These are phyloP conservation scores for Populus hybrid DNA, from an alignment of 441 rosid genomes.

Conservation along the genomic window DNA sequence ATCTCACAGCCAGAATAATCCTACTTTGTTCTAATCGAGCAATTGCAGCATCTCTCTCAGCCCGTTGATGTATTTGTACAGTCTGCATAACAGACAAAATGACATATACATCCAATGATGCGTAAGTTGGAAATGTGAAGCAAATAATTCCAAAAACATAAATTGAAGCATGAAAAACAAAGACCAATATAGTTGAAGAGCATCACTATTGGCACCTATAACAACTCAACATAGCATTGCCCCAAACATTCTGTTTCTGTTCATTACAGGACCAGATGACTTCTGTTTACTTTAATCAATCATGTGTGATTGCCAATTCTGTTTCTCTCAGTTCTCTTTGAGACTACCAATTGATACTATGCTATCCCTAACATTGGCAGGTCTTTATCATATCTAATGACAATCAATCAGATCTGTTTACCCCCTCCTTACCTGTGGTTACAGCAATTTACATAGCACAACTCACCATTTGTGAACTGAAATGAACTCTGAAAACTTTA, in stretches of 20 bases:
- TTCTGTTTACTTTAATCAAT: not conserved
- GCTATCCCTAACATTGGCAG: not conserved
- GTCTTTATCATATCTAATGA: not conserved
- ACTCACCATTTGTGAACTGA: not conserved
- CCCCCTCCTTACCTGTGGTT: too few species aligned
- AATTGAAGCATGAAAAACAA: slow-evolving; percentile 12
- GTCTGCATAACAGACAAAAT: slow-evolving; percentile 41
- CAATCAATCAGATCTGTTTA: not conserved
- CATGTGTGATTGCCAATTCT: not conserved
- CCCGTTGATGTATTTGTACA: slow-evolving; percentile 72
- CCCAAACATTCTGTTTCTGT: not conserved
- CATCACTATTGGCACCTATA: not conserved
- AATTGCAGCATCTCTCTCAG: slow-evolving; percentile 83
- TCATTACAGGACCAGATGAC: not conserved
- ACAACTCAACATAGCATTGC: not conserved
- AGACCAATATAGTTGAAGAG: not conserved
- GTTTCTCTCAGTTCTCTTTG: not conserved
- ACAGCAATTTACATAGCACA: not conserved
- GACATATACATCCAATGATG: not conserved
- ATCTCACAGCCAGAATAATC: slow-evolving; percentile 70
- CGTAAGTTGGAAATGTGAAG: not conserved
- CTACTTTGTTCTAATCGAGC: slow-evolving; percentile 84
- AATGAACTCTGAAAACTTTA: not conserved
- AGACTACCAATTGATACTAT: not conserved
- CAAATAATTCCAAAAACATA: slow-evolving; percentile 6